Percentiles rank a stretch among this genome's conserved stretches.
Evolutionary conservation across 2,329 filamentous ascomycete species (phyloP).

Genomic region (Fusarium mangiferae): DNA sequence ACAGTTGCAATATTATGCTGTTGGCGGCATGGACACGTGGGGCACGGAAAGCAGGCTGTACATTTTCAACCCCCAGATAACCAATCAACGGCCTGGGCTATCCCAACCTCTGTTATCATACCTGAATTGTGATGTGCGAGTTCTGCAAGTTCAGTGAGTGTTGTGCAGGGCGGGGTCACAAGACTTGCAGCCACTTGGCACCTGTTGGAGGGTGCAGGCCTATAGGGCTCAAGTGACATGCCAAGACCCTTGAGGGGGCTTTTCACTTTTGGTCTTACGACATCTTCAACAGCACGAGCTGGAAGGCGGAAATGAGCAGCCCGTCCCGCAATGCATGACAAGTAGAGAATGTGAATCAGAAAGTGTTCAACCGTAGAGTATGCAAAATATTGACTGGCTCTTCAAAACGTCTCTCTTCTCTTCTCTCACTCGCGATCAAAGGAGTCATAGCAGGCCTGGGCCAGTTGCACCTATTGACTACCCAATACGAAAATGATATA

Average conservation of each 20-base stretch:
- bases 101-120: too few relatives aligned
- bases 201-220: too few relatives aligned
- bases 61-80: neutral
- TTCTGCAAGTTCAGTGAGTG: too few relatives aligned
- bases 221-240: too few relatives aligned
- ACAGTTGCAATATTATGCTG: too few relatives aligned
- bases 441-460: neutral
- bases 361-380: neutral
- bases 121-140: too few relatives aligned
- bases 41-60: neutral
- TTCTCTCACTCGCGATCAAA: neutral
- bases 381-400: neutral
- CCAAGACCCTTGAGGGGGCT: too few relatives aligned
- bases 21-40: too few relatives aligned
- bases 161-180: too few relatives aligned
- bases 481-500: neutral
- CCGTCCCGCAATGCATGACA: neutral
- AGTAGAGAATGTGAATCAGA: neutral
- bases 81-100: neutral
- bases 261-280: too few relatives aligned
- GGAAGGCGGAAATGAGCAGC: neutral
- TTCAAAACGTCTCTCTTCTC: neutral
- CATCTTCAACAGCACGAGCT: too few relatives aligned
- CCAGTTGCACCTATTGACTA: neutral
- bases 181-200: neutral